Evolutionary conservation across 2,329 filamentous ascomycete species (phyloP).

Genomic region (Monosporascus cannonballus): DNA sequence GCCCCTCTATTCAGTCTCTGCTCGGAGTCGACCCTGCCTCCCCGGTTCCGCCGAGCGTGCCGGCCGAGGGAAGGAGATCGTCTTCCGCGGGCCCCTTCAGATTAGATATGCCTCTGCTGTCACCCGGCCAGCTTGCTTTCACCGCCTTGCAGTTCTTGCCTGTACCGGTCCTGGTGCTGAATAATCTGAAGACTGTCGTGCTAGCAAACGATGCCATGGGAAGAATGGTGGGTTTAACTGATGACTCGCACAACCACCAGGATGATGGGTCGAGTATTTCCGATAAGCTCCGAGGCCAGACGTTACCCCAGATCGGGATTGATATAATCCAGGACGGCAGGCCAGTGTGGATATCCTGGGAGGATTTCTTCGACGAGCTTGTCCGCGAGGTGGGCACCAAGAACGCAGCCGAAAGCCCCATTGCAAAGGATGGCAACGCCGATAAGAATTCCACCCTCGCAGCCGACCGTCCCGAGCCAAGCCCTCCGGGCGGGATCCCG

Average conservation of each 20-base stretch:
- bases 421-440: conserved; percentile 9
- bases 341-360: conserved; percentile 54
- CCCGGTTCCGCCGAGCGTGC: conserved; percentile 7
- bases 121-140: conserved; percentile 53
- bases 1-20: conserved; percentile 3
- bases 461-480: conserved; percentile 19
- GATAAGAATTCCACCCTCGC: conserved; percentile 34
- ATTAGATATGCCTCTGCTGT: conserved; percentile 39
- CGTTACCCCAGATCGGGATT: conserved; percentile 63
- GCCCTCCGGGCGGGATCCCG: conserved; percentile 24
- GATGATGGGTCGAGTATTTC: conserved; percentile 39
- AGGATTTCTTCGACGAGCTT: conserved; percentile 50
- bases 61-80: conserved; percentile 14
- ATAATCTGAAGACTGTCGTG: conserved; percentile 61
- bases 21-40: conserved; percentile 5
- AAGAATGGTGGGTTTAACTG: conserved; percentile 55
- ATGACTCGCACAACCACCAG: conserved; percentile 31
- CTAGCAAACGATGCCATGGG: conserved; percentile 73
- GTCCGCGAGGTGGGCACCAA: conserved; percentile 34
- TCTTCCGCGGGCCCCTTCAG: conserved; percentile 30
- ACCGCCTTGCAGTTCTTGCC: conserved; percentile 69
- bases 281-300: conserved; percentile 59
- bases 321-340: conserved; percentile 65
- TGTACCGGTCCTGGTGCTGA: conserved; percentile 64
- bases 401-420: conserved; percentile 4